phyloP scores from a whole-genome alignment of 768 basidiomycete species.

The Leccinellum albellum region DNA sequence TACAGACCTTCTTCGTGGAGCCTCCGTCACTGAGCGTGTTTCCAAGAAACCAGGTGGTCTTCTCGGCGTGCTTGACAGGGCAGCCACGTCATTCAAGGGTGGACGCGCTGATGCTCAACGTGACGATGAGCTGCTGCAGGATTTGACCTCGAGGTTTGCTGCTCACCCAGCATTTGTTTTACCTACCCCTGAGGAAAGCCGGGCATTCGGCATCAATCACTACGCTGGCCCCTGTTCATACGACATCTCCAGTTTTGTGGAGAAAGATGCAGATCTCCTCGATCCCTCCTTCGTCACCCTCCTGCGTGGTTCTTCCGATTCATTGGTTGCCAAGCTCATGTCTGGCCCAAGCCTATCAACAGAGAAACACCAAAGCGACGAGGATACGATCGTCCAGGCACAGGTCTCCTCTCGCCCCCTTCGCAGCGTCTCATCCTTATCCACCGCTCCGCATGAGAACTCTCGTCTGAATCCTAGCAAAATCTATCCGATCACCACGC shows the following conservation, averaged over 20 bases:
- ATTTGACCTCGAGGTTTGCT: constrained; percentile 45
- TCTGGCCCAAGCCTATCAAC: constrained; percentile 58
- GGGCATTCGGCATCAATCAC: constrained; percentile 58
- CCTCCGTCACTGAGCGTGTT: constrained; percentile 41
- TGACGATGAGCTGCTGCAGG: constrained; percentile 49
- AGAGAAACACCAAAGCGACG: constrained; percentile 56
- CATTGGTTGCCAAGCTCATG: constrained; percentile 57
- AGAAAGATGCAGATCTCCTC: constrained; percentile 49
- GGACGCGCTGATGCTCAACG: constrained; percentile 48
- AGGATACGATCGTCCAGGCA: constrained; percentile 56
- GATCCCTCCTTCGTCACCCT: constrained; percentile 55
- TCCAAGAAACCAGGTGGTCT: constrained; percentile 56
- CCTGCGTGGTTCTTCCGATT: constrained; percentile 47
- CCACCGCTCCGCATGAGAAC: constrained; percentile 30
- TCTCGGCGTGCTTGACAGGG: constrained; percentile 51
- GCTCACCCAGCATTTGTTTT: constrained; percentile 51
- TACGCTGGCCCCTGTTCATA: constrained; percentile 54
- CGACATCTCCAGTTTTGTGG: constrained; percentile 45
- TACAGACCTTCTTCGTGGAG: constrained; percentile 57
- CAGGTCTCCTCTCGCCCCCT: constrained; percentile 59
- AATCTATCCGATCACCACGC: constrained; percentile 57
- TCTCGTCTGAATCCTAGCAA: constrained; percentile 46
- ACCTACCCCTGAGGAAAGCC: constrained; percentile 29
- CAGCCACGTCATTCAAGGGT: constrained; percentile 44
- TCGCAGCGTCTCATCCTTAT: constrained; percentile 42